Base-by-base conservation (phyloP, 176 grass and related monocot species). In the Carex kokanica region DNA sequence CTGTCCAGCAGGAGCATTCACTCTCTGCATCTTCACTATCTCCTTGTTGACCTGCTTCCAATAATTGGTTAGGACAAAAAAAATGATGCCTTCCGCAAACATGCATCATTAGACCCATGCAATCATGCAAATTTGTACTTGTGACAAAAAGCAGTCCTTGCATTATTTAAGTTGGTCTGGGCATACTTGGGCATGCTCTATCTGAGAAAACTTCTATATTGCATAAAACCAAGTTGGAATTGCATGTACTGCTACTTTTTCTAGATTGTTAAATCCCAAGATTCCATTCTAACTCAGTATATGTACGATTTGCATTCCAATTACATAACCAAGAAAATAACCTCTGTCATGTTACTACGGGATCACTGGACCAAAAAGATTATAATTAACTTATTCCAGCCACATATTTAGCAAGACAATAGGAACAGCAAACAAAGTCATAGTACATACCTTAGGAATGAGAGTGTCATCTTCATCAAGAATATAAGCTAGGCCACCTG, bases 21-120 rank as follows among this genome's bases (percentile, higher is more conserved):
- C 97, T 90, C 89, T 99, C 83, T 99, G 97, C 66, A 99, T 96
- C 91, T 99, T 99, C 51, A 99, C 93, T 16, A 99, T 99, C 87
- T 99, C 97, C 88, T 93, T 99, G 86, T 99, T 99, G 16, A 99
- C 91, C 97, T 99, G 85, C 52, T 70, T 66, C 8, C 69, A 77
- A 57, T 32, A 85, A 75, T 57, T 12, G 0, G 61, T 83, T 68
- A 83, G 4, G 11, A 56, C 20, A 54, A 54, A 36, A 61, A 16
- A 34, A 34, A 31, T 61, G 29, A 25, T 53, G 20, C 12, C 14
- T 78, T 15, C 11, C 5, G 12, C 70, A 74, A 24, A 52, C 43
- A 74, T 24, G 3, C 3, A 47, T 25, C 23, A 74, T 51, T 74
- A 25, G 40, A 13, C 67, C 9, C 43, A 14, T 27, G 41, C n/a